Conservation (phyloP, 148 eudicot genomes). For the Amaranthus palmeri region DNA sequence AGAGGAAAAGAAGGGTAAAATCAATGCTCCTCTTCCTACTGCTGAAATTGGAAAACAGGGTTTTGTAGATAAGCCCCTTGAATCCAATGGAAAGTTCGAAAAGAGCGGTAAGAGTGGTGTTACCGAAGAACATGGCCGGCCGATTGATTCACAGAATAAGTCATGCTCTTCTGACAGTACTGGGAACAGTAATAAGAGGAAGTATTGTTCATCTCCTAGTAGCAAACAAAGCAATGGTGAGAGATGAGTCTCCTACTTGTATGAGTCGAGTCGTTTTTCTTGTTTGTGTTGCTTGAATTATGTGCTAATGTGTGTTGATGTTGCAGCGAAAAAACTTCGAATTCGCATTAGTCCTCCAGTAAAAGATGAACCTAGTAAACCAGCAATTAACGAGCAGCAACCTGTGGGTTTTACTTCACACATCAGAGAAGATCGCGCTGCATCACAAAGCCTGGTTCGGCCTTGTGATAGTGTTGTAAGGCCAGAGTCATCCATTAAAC, state of each 20-base stretch:
- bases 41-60: slow-evolving; percentile 23
- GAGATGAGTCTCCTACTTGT: not conserved
- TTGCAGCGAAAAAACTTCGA: slow-evolving; percentile 51
- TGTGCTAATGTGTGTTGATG: not conserved
- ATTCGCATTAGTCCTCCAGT: slow-evolving; percentile 37
- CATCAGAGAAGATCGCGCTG: slow-evolving; percentile 21
- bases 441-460: slow-evolving; percentile 8
- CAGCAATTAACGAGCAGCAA: slow-evolving; percentile 20
- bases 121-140: slow-evolving; percentile 66
- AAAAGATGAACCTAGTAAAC: slow-evolving; percentile 31
- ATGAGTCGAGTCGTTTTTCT: not conserved
- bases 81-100: slow-evolving; percentile 9
- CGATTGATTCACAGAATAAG: slow-evolving; percentile 31
- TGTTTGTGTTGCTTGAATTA: not conserved
- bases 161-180: slow-evolving; percentile 76
- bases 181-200: slow-evolving; percentile 69
- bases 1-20: slow-evolving; percentile 19
- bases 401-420: slow-evolving; percentile 26
- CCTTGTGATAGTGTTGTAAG: not conserved
- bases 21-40: slow-evolving; percentile 10
- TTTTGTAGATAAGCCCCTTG: slow-evolving; percentile 8
- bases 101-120: slow-evolving; percentile 51
- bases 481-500: too few relatives aligned
- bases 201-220: slow-evolving; percentile 24
- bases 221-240: slow-evolving; percentile 39